These are phyloP conservation scores for Tylopilus sp. DNA, from an alignment of 768 basidiomycete genomes.

Conservation along the genomic window DNA sequence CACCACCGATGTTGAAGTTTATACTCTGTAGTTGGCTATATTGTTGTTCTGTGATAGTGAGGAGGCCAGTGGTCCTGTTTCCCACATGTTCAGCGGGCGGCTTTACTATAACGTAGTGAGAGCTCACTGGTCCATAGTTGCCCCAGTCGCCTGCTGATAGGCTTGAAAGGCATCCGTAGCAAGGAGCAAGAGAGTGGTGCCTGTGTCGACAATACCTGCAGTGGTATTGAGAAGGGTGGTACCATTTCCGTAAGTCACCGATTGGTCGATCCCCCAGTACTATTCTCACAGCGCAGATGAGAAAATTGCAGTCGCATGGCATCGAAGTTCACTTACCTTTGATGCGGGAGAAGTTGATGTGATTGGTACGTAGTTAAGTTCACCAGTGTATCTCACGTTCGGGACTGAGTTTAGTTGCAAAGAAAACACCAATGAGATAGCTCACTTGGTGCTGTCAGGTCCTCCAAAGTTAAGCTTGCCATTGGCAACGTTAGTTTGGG, in stretches of 20 bases:
- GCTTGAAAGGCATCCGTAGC: constrained; percentile 57
- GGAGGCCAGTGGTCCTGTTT: constrained; percentile 49
- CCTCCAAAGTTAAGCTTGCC: constrained; percentile 58
- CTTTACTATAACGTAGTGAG: neutral
- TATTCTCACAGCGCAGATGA: constrained; percentile 4
- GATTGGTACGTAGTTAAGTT: constrained; percentile 38
- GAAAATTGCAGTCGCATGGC: neutral
- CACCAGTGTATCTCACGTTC: constrained; percentile 29
- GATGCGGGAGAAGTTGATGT: constrained; percentile 46
- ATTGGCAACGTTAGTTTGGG: constrained; percentile 34
- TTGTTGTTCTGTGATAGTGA: constrained; percentile 49
- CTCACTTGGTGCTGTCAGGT: constrained; percentile 44
- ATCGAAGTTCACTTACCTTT: constrained; percentile 13
- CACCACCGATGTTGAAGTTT: constrained; percentile 49
- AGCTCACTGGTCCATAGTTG: constrained; percentile 44
- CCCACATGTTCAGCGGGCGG: neutral
- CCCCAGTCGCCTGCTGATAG: constrained; percentile 54
- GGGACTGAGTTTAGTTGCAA: neutral
- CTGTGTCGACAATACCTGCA: constrained; percentile 51
- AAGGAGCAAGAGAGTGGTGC: constrained; percentile 52
- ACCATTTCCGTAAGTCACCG: constrained; percentile 34
- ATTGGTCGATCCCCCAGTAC: constrained; percentile 48
- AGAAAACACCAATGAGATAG: neutral
- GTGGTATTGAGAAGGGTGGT: constrained; percentile 34
- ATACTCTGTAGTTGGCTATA: constrained; percentile 47